These are phyloP conservation scores for Colletotrichum caudatum DNA, from an alignment of 2,329 filamentous ascomycete species.

Conservation along the genomic window DNA sequence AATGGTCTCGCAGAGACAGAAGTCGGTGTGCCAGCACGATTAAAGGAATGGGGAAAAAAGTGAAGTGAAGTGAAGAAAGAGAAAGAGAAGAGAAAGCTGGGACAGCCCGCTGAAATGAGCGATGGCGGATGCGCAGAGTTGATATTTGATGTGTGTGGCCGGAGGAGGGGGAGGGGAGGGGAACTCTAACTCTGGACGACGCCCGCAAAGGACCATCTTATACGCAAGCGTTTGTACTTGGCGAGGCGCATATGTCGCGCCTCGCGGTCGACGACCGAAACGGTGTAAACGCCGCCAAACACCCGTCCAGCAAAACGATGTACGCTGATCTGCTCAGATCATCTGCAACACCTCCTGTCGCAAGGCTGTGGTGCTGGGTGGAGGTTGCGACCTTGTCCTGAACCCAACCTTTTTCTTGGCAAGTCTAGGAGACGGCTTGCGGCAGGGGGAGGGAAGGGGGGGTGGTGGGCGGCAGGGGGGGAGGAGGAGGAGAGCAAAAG, in stretches of 20 bases:
- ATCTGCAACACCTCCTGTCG: constrained; percentile 43
- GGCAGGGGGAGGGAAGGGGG: neutral
- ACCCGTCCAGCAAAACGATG: constrained; percentile 23
- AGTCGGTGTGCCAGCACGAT: constrained; percentile 43
- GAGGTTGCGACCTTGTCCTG: constrained; percentile 36
- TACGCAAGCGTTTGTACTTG: constrained; percentile 6
- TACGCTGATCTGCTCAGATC: constrained; percentile 41
- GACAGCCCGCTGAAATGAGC: constrained; percentile 42
- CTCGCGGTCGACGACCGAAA: constrained; percentile 32
- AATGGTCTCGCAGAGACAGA: constrained; percentile 39
- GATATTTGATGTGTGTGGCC: constrained; percentile 25
- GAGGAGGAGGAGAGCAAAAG: neutral
- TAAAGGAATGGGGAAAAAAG: too few species aligned
- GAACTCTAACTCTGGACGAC: constrained; percentile 36
- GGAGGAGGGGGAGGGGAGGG: constrained; percentile 5
- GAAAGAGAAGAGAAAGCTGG: constrained; percentile 43
- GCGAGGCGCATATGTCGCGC: neutral
- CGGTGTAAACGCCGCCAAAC: constrained; percentile 31
- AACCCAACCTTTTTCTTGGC: constrained; percentile 32
- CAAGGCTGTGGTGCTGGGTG: constrained; percentile 40
- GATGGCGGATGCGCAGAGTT: constrained; percentile 22
- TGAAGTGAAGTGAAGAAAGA: constrained; percentile 46
- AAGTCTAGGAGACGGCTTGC: constrained; percentile 17
- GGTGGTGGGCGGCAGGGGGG: neutral
- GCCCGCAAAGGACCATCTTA: constrained; percentile 30